Evolutionary conservation across 2,329 filamentous ascomycete genomes (phyloP).

Genomic region (Sporothrix mexicana): DNA sequence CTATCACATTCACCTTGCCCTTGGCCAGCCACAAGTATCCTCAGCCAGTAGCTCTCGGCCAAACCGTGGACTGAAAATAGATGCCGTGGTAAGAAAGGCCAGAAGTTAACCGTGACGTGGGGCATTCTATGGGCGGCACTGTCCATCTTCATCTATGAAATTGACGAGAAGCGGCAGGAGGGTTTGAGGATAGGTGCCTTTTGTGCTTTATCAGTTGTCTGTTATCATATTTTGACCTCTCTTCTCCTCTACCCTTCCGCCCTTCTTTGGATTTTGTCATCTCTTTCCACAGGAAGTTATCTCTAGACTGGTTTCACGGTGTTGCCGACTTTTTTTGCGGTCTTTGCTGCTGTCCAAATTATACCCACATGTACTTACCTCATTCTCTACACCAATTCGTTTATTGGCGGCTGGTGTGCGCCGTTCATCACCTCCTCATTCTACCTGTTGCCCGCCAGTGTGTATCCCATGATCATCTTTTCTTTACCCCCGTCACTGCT

Average conservation of each 20-base stretch:
- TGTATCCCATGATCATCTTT: background rate
- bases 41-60: background rate
- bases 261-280: background rate
- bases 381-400: background rate
- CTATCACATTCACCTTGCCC: background rate
- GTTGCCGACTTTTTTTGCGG: conserved; percentile 24
- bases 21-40: conserved; percentile 10
- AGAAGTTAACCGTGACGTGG: background rate
- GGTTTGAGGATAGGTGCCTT: no score
- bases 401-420: background rate
- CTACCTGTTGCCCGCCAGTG: background rate
- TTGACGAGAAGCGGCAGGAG: background rate
- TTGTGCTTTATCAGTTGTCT: conserved; percentile 12
- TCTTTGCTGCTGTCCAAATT: background rate
- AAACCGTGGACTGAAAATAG: conserved; percentile 17
- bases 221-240: conserved; percentile 20
- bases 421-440: background rate
- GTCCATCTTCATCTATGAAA: background rate
- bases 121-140: background rate
- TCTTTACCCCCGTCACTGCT: background rate
- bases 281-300: background rate
- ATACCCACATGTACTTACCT: background rate
- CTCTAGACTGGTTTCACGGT: conserved; percentile 15
- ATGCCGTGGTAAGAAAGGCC: background rate
- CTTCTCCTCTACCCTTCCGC: background rate